A percentile compares a stretch with the other conserved stretches of the same genome.
phyloP scores from a whole-genome alignment of 2,329 filamentous ascomycete species.

The Claviceps humidiphila region DNA sequence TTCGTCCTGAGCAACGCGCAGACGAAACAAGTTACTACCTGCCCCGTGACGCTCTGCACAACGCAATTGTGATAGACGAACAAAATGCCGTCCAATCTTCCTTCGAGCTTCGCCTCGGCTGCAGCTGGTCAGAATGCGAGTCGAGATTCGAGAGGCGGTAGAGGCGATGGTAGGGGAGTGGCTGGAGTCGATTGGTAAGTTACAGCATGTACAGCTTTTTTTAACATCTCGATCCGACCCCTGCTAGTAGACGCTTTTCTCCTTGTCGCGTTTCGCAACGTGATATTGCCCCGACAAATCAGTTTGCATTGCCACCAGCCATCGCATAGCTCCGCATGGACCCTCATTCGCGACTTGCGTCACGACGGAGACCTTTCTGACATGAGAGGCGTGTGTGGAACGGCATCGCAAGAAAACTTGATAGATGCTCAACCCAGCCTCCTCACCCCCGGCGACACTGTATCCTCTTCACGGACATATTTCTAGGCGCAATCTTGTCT shows the following conservation, averaged over 20 bases:
- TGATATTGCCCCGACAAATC: background rate
- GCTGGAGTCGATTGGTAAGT: slow-evolving; percentile 62
- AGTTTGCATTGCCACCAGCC: background rate
- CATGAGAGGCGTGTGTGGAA: background rate
- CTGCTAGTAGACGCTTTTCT: background rate
- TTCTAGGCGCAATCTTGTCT: background rate
- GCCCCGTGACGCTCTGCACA: slow-evolving; percentile 1
- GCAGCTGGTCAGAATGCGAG: slow-evolving; percentile 60
- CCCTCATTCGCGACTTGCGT: background rate
- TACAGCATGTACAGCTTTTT: slow-evolving; percentile 2
- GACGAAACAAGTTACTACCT: slow-evolving; percentile 3
- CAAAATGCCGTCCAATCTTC: slow-evolving; percentile 59
- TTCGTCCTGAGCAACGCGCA: slow-evolving; percentile 1
- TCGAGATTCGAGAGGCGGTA: slow-evolving; percentile 46
- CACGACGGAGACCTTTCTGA: background rate
- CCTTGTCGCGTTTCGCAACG: background rate
- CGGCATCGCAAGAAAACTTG: background rate
- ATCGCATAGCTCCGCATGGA: background rate
- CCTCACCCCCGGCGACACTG: background rate
- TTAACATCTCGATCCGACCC: background rate
- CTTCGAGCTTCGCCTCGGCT: slow-evolving; percentile 74
- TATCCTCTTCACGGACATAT: background rate
- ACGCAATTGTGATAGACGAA: slow-evolving; percentile 1
- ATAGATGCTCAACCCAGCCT: background rate
- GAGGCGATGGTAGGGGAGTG: slow-evolving; percentile 40